A percentile compares a stretch with the other conserved stretches of the same genome.
phyloP scores from a whole-genome alignment of 108 stramenopile species.

The Cyclotella sp. region DNA sequence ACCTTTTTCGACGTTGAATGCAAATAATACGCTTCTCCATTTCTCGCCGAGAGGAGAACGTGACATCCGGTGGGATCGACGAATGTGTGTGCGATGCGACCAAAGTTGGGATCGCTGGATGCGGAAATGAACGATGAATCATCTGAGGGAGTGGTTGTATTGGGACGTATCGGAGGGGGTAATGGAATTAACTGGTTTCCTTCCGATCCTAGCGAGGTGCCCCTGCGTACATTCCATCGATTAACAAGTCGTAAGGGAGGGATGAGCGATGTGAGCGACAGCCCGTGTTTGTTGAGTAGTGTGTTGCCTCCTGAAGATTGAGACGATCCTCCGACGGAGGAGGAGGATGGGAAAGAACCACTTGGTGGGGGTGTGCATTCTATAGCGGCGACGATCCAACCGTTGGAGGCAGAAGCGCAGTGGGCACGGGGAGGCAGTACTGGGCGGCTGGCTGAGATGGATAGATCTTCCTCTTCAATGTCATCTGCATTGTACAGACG shows the following conservation, averaged over 20 bases:
- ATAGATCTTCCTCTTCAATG: constrained; percentile 52
- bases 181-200: constrained; percentile 66
- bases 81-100: constrained; percentile 72
- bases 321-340: constrained; percentile 18
- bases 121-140: constrained; percentile 36
- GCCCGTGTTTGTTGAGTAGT: constrained; percentile 4
- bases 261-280: constrained; percentile 33
- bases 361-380: constrained; percentile 58
- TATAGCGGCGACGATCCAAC: constrained; percentile 84
- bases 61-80: constrained; percentile 88
- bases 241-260: constrained; percentile 52
- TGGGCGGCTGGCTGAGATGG: constrained; percentile 46
- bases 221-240: constrained; percentile 60
- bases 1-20: constrained; percentile 64
- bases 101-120: constrained; percentile 50
- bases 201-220: constrained; percentile 58
- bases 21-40: constrained; percentile 84
- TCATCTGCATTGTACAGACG: constrained; percentile 2
- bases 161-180: constrained; percentile 42
- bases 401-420: constrained; percentile 83
- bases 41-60: constrained; percentile 72
- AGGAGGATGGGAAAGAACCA: constrained; percentile 19
- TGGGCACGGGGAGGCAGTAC: constrained; percentile 65
- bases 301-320: constrained; percentile 11
- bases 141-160: constrained; percentile 25